Percentiles rank a stretch among this genome's conserved stretches.
phyloP scores from a whole-genome alignment of 441 rosid species.

The Aquilaria agallochum region DNA sequence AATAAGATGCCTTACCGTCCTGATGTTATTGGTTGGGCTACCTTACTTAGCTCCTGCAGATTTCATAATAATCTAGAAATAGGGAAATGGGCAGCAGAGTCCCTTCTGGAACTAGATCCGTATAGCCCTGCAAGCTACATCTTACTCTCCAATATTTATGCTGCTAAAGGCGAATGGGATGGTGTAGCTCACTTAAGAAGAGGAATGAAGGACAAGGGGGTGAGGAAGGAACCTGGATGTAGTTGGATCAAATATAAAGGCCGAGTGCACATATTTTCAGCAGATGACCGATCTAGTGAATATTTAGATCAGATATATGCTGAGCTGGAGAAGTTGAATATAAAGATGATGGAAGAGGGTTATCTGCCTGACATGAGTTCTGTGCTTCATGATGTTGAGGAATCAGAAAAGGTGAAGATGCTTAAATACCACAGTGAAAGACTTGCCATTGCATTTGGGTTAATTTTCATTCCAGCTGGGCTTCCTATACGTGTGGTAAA shows the following conservation, averaged over 20 bases:
- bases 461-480: slow-evolving; percentile 58
- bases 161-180: slow-evolving; percentile 69
- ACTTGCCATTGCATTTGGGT: slow-evolving; percentile 92
- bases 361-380: slow-evolving; percentile 73
- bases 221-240: slow-evolving; percentile 85
- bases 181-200: slow-evolving; percentile 58
- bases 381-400: slow-evolving; percentile 73
- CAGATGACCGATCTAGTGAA: slow-evolving; percentile 77
- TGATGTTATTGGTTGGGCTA: slow-evolving; percentile 82
- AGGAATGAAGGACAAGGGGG: slow-evolving; percentile 71
- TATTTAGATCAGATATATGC: slow-evolving; percentile 65
- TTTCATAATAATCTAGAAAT: slow-evolving; percentile 57
- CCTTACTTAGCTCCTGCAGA: slow-evolving; percentile 89
- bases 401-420: slow-evolving; percentile 77
- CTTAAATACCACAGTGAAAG: slow-evolving; percentile 85
- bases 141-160: slow-evolving; percentile 72
- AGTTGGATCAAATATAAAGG: slow-evolving; percentile 91
- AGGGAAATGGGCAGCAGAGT: slow-evolving; percentile 83
- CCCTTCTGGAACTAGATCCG: slow-evolving; percentile 76
- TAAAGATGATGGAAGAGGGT: slow-evolving; percentile 60
- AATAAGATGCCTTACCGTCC: slow-evolving; percentile 72
- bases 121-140: slow-evolving; percentile 77
- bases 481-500: slow-evolving; percentile 76
- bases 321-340: slow-evolving; percentile 55
- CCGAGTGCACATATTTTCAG: slow-evolving; percentile 67